Conservation (phyloP, 768 basidiomycete species). For the Termitomyces sp. region DNA sequence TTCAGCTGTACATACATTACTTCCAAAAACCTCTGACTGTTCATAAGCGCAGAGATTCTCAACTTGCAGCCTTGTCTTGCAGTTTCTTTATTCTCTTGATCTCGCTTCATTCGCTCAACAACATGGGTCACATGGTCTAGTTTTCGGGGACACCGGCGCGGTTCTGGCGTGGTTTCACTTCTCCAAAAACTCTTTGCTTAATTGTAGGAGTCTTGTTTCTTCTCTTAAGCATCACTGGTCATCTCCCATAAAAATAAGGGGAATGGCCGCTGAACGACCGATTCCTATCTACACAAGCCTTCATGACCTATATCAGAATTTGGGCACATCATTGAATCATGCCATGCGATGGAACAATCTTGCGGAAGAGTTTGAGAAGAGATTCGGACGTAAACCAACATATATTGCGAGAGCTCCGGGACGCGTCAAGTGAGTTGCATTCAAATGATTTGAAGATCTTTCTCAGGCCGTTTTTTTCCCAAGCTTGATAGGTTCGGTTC, state of each 20-base stretch:
- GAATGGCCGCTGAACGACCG: conserved; percentile 49
- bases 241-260: background rate
- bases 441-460: too few species aligned
- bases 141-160: background rate
- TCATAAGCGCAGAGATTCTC: background rate
- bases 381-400: conserved; percentile 61
- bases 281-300: conserved; percentile 61
- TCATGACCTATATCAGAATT: conserved; percentile 45
- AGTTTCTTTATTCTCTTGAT: background rate
- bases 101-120: too few species aligned
- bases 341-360: conserved; percentile 58
- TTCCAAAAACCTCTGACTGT: too few species aligned
- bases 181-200: background rate
- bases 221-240: background rate
- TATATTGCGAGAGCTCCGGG: conserved; percentile 78
- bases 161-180: background rate
- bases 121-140: background rate
- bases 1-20: too few species aligned
- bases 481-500: conserved; percentile 37
- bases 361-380: conserved; percentile 50
- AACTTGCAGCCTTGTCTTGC: background rate
- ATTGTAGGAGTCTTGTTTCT: background rate
- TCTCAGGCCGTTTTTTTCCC: background rate
- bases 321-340: conserved; percentile 50
- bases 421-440: conserved; percentile 60